Evolutionary conservation across 345 rosid species (phyloP).

Genomic region (Lagerstroemia speciosa): DNA sequence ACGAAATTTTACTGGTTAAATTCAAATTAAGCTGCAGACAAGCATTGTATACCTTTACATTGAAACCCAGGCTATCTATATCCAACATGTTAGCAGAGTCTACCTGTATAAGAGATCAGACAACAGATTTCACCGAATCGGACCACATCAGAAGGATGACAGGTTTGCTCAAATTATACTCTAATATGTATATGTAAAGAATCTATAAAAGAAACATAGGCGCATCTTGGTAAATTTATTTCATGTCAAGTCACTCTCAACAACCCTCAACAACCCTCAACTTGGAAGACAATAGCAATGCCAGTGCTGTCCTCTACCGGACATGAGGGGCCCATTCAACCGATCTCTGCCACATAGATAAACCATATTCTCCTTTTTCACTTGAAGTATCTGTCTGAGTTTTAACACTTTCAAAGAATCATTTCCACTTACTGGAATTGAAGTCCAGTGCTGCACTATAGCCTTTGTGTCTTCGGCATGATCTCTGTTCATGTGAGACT

Average conservation of each 20-base stretch:
- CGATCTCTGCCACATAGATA: neutral
- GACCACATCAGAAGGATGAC: neutral
- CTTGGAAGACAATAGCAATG: neutral
- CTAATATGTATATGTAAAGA: neutral
- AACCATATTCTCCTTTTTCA: neutral
- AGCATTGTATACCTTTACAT: slow-evolving; percentile 58
- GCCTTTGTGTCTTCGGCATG: slow-evolving; percentile 80
- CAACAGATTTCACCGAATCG: slow-evolving; percentile 3
- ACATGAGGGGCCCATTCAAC: neutral
- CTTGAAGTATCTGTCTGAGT: neutral
- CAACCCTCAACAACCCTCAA: neutral
- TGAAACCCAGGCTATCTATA: slow-evolving; percentile 88
- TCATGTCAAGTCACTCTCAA: neutral
- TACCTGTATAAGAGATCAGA: slow-evolving; percentile 43
- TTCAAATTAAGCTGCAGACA: neutral
- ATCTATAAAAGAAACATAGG: neutral
- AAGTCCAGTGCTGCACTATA: slow-evolving; percentile 64
- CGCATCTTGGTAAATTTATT: neutral
- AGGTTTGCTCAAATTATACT: neutral
- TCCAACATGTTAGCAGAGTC: slow-evolving; percentile 81
- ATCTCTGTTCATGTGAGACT: slow-evolving; percentile 95
- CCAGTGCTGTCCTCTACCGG: neutral
- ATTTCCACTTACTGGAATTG: slow-evolving; percentile 54
- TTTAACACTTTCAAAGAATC: neutral
- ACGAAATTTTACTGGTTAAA: no score